These are phyloP conservation scores for Cyberlindnera veronae DNA, from an alignment of 805 yeast species.

Conservation along the genomic window DNA sequence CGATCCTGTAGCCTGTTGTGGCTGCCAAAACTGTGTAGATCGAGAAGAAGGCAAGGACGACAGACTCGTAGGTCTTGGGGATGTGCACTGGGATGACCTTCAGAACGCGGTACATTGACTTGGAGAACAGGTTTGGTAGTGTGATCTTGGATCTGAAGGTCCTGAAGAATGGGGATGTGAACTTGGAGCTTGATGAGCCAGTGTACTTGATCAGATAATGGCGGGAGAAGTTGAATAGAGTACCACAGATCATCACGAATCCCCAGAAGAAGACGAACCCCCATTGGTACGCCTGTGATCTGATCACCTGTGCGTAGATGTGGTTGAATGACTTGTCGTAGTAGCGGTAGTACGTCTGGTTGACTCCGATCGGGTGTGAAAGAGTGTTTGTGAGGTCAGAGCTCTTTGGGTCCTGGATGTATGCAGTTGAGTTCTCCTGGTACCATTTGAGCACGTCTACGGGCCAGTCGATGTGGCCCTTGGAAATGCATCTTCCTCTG, in stretches of 20 bases:
- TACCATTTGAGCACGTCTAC: conserved; percentile 32
- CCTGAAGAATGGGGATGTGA: conserved; percentile 15
- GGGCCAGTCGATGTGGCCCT: conserved; percentile 33
- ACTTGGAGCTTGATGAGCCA: conserved; percentile 17
- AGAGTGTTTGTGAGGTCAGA: conserved; percentile 26
- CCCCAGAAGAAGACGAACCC: conserved; percentile 43
- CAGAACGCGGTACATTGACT: conserved; percentile 21
- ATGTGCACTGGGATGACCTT: conserved; percentile 29
- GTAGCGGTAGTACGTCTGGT: conserved; percentile 31
- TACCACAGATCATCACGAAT: conserved; percentile 30
- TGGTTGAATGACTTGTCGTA: conserved; percentile 36
- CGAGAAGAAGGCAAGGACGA: conserved; percentile 32
- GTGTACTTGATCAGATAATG: conserved; percentile 27
- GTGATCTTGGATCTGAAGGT: conserved; percentile 25
- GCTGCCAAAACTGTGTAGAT: conserved; percentile 31
- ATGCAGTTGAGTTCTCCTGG: conserved; percentile 34
- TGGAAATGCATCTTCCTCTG: conserved; percentile 32
- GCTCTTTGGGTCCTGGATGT: conserved; percentile 29
- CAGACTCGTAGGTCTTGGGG: conserved; percentile 30
- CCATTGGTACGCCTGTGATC: conserved; percentile 44
- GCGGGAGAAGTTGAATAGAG: conserved; percentile 29
- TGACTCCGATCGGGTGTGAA: conserved; percentile 32
- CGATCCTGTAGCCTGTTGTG: conserved; percentile 34
- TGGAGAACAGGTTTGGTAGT: conserved; percentile 28
- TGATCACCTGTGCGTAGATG: conserved; percentile 33